A percentile compares a stretch with the other conserved stretches of the same genome.
Conservation (phyloP, 768 basidiomycete species). For the Termitomyces sp. region DNA sequence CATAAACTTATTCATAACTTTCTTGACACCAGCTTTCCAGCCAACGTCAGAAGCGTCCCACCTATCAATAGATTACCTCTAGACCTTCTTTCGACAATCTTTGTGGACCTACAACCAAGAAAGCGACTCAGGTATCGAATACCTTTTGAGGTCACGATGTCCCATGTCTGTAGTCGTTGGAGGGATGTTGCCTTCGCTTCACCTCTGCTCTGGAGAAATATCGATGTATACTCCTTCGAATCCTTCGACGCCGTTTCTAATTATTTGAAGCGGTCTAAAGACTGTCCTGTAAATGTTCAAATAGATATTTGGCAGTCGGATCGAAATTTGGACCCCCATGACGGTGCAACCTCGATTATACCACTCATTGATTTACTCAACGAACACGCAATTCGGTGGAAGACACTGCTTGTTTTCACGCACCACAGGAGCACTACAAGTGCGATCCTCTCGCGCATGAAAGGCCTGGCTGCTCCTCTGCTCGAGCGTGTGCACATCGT, state of each 20-base stretch:
- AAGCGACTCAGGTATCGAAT: constrained; percentile 22
- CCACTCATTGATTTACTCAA: constrained; percentile 21
- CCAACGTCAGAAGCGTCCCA: not conserved
- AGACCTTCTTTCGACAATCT: constrained; percentile 31
- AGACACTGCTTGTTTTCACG: constrained; percentile 25
- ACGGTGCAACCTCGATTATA: constrained; percentile 9
- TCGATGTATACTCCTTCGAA: constrained; percentile 28
- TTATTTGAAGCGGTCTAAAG: constrained; percentile 32
- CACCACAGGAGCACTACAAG: constrained; percentile 23
- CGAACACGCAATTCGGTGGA: constrained; percentile 25
- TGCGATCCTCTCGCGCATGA: constrained; percentile 22
- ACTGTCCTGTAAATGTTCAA: constrained; percentile 26
- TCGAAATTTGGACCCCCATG: constrained; percentile 10
- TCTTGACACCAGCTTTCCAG: not conserved
- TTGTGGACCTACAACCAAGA: constrained; percentile 22
- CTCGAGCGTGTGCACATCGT: constrained; percentile 26
- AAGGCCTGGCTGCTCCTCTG: constrained; percentile 20
- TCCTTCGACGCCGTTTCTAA: constrained; percentile 23
- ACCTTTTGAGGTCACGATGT: constrained; percentile 36
- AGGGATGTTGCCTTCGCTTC: constrained; percentile 34
- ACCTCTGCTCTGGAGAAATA: constrained; percentile 39
- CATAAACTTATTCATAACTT: not conserved
- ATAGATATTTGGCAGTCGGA: constrained; percentile 32
- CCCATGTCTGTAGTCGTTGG: constrained; percentile 44
- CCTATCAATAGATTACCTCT: constrained; percentile 24